Percentiles rank a stretch among this genome's conserved stretches.
These are phyloP conservation scores for Fusarium verrucosum DNA, from an alignment of 2,329 filamentous ascomycete genomes.

Conservation along the genomic window DNA sequence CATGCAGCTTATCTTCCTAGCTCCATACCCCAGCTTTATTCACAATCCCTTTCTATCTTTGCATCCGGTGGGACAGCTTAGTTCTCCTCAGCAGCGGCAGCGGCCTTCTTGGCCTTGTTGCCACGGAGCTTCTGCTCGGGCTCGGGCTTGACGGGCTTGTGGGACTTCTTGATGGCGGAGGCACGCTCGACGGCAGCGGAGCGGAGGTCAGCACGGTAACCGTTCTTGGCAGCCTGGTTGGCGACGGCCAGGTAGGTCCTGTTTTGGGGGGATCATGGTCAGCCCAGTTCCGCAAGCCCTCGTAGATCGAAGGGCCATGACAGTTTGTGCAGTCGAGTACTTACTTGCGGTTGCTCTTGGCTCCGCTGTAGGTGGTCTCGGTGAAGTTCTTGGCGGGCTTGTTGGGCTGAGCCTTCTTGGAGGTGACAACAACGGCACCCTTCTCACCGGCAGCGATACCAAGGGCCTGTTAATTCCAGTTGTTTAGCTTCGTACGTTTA, in stretches of 20 bases:
- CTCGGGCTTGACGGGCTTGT: slow-evolving; percentile 79
- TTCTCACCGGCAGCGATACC: slow-evolving; percentile 80
- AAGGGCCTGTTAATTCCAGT: slow-evolving; percentile 70
- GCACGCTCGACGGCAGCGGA: slow-evolving; percentile 84
- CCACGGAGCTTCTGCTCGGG: slow-evolving; percentile 81
- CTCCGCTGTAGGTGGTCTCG: slow-evolving; percentile 74
- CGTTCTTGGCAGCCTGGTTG: slow-evolving; percentile 80
- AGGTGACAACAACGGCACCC: slow-evolving; percentile 80
- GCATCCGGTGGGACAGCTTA: slow-evolving; percentile 40
- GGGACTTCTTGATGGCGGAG: slow-evolving; percentile 82
- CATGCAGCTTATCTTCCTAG: slow-evolving; percentile 36
- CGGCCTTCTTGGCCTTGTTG: slow-evolving; percentile 79
- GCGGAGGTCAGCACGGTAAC: slow-evolving; percentile 85
- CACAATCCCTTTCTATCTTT: slow-evolving; percentile 32
- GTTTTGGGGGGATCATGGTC: slow-evolving; percentile 34
- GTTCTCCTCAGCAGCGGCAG: slow-evolving; percentile 55
- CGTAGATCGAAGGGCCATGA: neutral
- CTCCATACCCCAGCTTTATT: slow-evolving; percentile 32
- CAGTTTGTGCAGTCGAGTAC: slow-evolving; percentile 26
- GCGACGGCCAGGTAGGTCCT: slow-evolving; percentile 92
- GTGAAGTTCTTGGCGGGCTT: slow-evolving; percentile 75
- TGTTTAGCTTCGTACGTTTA: slow-evolving; percentile 37
- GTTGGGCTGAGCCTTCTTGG: slow-evolving; percentile 82
- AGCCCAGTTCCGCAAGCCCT: slow-evolving; percentile 2
- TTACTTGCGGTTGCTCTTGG: slow-evolving; percentile 78